Evolutionary conservation across 768 basidiomycete genomes (phyloP), one percentile per base, ranked within the genome.

Genomic region (Tulasnella sp.): DNA sequence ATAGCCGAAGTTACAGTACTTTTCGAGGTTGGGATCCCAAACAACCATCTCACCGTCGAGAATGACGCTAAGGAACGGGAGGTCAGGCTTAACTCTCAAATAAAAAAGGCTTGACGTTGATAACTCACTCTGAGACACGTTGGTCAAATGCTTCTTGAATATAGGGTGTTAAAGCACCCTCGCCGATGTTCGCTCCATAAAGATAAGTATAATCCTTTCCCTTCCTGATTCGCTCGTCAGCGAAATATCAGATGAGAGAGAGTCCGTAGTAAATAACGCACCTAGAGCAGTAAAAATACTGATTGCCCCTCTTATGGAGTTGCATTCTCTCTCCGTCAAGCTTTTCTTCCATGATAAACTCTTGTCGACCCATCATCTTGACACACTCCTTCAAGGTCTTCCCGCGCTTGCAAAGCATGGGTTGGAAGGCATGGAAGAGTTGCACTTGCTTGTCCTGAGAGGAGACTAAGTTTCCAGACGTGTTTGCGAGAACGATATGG

Each of bases 41-140:
- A 98, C 96, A 37, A 99, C 82, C 96, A 99, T 98, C 79, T 99
- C 97, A 0, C 97, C 97, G 76, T 99, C 97, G 16, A 99, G 80
- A 63, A 98, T 92, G 76, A 96, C 90, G 66, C 96, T 98, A 72
- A n/a, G 17, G 3, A 29, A 22, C 5, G 8, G 39, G 4, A 26
- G 22, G 35, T 37, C 52, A 39, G 8, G 8, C 77, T 63, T 37
- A 37, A 1, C 16, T 0, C 29, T 19, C 26, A 11, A 32, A 7
- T 32, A 9, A 34, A 40, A 6, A 22, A n/a, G n/a, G n/a, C n/a
- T n/a, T n/a, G n/a, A n/a, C 3, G 14, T 3, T n/a, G 16, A 4
- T 26, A 1, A 22, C 93, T 76, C 74, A 97, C 96, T 95, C 90
- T 4, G 90, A 87, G 3, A 98, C 85, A 3, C 89, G 85, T 1